Evolutionary conservation across 2,329 filamentous ascomycete genomes (phyloP), one percentile per base, ranked within the genome.

Genomic region (Alternaria triticina): DNA sequence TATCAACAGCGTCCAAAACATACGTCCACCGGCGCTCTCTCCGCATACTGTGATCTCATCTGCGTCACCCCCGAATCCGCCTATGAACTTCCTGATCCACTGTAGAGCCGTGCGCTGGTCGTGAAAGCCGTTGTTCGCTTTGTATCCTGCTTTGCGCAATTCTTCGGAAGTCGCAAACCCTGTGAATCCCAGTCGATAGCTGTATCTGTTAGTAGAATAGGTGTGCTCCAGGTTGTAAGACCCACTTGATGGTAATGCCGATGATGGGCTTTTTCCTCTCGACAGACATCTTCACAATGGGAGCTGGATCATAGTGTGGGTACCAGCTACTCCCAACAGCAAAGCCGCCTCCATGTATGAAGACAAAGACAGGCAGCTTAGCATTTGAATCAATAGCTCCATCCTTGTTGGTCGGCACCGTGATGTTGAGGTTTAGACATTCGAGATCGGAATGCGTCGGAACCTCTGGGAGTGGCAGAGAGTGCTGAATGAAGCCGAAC

Each of bases 261-360:
- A 88, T 82, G 4, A 86, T 77, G 0, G 85, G 85, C 27, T 81
- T 77, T 0, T 79, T 81, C 17, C 79, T 79, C 13, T 82, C 79
- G 1, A 74, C 72, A 0, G 83, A 83, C 6, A 85, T 67, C 63
- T 80, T 80, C 5, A 86, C 83, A 6, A 88, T 64, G 1, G 80
- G 73, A 6, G 74, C 74, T 20, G 82, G 74, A 63, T 87, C 82
- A 65, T 84, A 86, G 40, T 87, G 83, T 1, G 85, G 86, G 79
- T 84, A 87, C 46, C 81, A 85, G 45, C 82, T 84, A 4, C 83
- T 83, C 3, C 85, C 86, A 3, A 83, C 78, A 3, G 76, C 74
- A 52, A 85, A 83, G 0, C 83, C 86, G 11, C 86, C 85, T 0
- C 86, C 86, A 62, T 87, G 85, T 5, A 88, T 80, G 65, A 86